Base-by-base conservation (phyloP, 805 yeast species). In the Yarrowia sp. region DNA sequence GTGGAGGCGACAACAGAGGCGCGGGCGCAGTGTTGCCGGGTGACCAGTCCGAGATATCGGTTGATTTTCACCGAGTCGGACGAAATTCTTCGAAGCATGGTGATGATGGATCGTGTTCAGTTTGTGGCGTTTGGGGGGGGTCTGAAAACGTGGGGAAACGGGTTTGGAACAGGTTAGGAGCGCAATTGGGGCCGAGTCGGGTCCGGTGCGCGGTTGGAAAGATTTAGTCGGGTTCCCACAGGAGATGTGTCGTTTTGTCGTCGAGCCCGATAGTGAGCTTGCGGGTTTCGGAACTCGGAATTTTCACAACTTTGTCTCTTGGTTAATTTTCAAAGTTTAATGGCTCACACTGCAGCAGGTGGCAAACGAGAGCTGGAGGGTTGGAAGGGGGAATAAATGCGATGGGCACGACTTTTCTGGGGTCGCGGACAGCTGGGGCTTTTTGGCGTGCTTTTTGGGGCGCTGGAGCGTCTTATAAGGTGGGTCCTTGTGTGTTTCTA, bases 271-370 rank as follows among this genome's bases (percentile, higher is more conserved):
- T 48, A 24, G 38, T 48, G 54, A 48, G 54, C 54, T 48, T 48
- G 38, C 54, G 24, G 38, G 38, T 26, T 48, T 30, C 54, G 54
- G 54, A 38, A 48, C 54, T 30, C 54, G 54, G 54, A 30, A 30
- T 14, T 30, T 30, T 51, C 41, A n/a, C 4, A 24, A 51, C 41
- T 51, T 51, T 51, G n/a, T 30, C 38, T 19, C 36, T 30, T 48
- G 19, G 61, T 54, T 54, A 54, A 36, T 54, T 54, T 54, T 54
- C 61, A 54, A 54, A 54, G 61, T 54, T 54, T 36, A 54, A 54
- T 54, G 46, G 61, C 46, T 54, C 46, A 36, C 46, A 26, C 24
- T 54, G 61, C 61, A 52, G 61, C 44, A 17, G 26, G 61, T 54
- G 61, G 61, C 61, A 28, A 54, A 54, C 33, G 35, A 26, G 30